phyloP scores from a whole-genome alignment of 129 eudicot genomes.

The Cynara cardunculus region DNA sequence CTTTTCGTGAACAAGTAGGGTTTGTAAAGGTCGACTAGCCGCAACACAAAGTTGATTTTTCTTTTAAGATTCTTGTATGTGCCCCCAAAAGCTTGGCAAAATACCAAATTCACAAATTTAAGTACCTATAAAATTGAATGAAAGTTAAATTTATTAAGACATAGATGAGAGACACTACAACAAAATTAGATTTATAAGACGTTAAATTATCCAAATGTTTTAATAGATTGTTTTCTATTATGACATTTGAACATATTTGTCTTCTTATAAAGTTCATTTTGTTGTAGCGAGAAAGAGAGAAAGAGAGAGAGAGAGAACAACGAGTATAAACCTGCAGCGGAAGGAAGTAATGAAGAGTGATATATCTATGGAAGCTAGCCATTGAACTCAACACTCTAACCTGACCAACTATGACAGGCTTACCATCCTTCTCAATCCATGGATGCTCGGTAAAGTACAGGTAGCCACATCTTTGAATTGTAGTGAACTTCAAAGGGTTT shows the following conservation, averaged over 20 bases:
- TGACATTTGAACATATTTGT: background rate
- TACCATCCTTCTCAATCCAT: conserved; percentile 79
- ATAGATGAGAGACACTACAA: background rate
- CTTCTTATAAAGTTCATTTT: background rate
- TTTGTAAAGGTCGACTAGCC: conserved; percentile 65
- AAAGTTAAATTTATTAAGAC: conserved; percentile 1
- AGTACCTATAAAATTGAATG: conserved; percentile 45
- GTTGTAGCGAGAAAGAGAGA: background rate
- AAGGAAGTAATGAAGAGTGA: conserved; percentile 59
- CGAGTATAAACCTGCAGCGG: conserved; percentile 55
- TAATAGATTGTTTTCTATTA: too few species aligned
- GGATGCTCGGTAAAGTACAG: conserved; percentile 60
- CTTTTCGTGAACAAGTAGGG: conserved; percentile 89
- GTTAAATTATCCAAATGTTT: background rate
- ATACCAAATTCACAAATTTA: conserved; percentile 36
- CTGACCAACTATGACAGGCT: conserved; percentile 54
- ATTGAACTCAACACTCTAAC: conserved; percentile 48
- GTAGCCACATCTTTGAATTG: conserved; percentile 39
- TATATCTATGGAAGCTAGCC: conserved; percentile 63
- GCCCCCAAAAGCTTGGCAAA: conserved; percentile 61
- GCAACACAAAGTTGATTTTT: conserved; percentile 56
- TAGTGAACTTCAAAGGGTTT: conserved; percentile 42
- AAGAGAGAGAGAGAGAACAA: background rate
- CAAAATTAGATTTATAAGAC: background rate
- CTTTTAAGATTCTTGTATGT: conserved; percentile 41